These are phyloP conservation scores for Fusarium proliferatum DNA, from an alignment of 2,329 filamentous ascomycete species.

Conservation along the genomic window DNA sequence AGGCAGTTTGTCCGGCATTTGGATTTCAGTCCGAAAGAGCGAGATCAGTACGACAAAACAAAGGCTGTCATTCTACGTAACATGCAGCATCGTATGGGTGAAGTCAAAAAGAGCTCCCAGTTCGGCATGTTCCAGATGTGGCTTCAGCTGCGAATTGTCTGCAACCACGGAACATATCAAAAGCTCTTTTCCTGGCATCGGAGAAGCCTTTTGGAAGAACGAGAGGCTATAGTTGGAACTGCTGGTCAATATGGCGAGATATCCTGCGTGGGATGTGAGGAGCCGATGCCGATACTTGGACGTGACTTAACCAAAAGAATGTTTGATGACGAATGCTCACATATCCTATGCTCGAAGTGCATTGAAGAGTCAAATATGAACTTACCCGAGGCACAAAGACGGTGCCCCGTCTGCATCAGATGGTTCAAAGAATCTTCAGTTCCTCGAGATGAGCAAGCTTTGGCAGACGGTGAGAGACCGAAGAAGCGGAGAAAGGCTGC, in stretches of 20 bases:
- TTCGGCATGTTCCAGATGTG: slow-evolving; percentile 12
- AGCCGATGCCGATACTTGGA: background rate
- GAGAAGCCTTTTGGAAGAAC: background rate
- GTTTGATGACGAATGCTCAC: background rate
- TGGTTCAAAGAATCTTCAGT: background rate
- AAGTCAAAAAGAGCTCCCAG: slow-evolving; percentile 3
- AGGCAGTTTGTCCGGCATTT: background rate
- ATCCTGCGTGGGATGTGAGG: background rate
- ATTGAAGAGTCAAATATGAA: background rate
- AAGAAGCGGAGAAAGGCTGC: background rate
- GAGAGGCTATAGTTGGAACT: background rate
- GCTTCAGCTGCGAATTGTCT: slow-evolving; percentile 6
- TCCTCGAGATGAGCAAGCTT: fast-evolving
- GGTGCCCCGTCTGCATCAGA: background rate
- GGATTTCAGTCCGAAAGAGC: background rate
- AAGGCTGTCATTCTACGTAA: background rate
- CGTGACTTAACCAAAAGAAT: background rate
- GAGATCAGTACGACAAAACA: background rate
- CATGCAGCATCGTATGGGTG: slow-evolving; percentile 5
- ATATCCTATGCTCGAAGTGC: background rate
- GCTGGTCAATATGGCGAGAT: background rate
- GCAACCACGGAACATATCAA: slow-evolving; percentile 6
- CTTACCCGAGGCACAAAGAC: fast-evolving
- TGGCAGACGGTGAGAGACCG: fast-evolving
- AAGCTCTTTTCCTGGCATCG: slow-evolving; percentile 7